These are phyloP conservation scores for Lepidium sativum DNA, from an alignment of 345 rosid genomes.

Conservation along the genomic window DNA sequence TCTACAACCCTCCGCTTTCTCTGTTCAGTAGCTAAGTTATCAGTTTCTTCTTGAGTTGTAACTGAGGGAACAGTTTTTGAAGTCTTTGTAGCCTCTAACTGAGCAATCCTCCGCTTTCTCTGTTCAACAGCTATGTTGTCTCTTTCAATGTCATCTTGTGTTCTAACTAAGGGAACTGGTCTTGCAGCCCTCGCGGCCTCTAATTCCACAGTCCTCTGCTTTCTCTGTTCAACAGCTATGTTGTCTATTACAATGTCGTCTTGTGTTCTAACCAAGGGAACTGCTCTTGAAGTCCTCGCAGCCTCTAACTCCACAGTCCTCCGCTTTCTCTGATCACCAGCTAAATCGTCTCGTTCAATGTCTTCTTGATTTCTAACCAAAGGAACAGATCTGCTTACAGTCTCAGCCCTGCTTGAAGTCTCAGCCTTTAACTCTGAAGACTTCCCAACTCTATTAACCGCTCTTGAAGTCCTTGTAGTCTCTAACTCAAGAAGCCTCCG, in stretches of 20 bases:
- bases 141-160: too few relatives aligned
- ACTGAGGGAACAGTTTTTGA: too few relatives aligned
- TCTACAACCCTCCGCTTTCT: background rate
- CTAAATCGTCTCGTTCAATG: too few relatives aligned
- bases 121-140: conserved; percentile 10
- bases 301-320: background rate
- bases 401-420: background rate
- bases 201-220: background rate
- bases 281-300: too few relatives aligned
- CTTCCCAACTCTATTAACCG: background rate
- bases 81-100: too few relatives aligned
- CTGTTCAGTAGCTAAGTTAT: conserved; percentile 5
- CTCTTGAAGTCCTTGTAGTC: background rate
- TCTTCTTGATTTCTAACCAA: too few relatives aligned
- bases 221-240: conserved; percentile 9
- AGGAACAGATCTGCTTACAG: background rate
- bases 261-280: background rate
- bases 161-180: background rate
- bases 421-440: background rate
- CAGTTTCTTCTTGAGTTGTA: background rate
- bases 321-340: background rate
- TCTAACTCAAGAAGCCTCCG: background rate
- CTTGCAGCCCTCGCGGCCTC: background rate
- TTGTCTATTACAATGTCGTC: conserved; percentile 13
- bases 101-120: too few relatives aligned